Percentiles rank a stretch among this genome's conserved stretches.
phyloP scores from a whole-genome alignment of 495 filamentous ascomycete genomes.

The Penicillium canescens region DNA sequence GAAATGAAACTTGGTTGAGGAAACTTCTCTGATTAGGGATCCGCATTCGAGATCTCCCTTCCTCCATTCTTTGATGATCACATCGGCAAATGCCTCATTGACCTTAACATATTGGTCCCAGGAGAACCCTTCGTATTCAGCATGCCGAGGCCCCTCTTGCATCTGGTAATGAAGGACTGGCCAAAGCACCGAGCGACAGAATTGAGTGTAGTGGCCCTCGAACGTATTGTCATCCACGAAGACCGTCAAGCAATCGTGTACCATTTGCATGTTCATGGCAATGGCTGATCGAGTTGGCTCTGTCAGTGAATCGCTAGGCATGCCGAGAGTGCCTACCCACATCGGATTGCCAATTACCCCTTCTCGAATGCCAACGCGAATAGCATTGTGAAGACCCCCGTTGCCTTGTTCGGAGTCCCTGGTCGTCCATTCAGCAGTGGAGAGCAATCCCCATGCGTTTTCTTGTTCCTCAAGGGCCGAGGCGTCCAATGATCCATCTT shows the following conservation, averaged over 20 bases:
- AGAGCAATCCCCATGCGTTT: conserved; percentile 57
- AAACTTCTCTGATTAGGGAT: conserved; percentile 19
- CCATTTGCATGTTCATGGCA: conserved; percentile 69
- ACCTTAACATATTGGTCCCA: conserved; percentile 87
- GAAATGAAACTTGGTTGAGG: too few relatives aligned
- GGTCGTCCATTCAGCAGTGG: conserved; percentile 69
- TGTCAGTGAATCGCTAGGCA: conserved; percentile 78
- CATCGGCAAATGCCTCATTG: conserved; percentile 85
- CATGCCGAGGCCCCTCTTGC: conserved; percentile 91
- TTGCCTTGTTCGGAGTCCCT: conserved; percentile 83
- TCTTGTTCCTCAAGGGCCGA: conserved; percentile 10
- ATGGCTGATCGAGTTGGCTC: conserved; percentile 72
- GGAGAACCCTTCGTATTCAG: conserved; percentile 91
- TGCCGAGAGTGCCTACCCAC: conserved; percentile 86
- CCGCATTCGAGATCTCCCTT: conserved; percentile 89
- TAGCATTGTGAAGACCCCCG: conserved; percentile 80
- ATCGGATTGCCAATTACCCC: conserved; percentile 64
- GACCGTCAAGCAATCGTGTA: conserved; percentile 75
- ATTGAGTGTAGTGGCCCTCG: conserved; percentile 84
- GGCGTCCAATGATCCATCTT: conserved; percentile 6
- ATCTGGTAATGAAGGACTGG: conserved; percentile 93
- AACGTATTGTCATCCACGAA: conserved; percentile 82
- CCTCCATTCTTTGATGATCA: conserved; percentile 80
- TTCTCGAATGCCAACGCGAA: conserved; percentile 59
- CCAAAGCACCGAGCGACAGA: conserved; percentile 84